Base-by-base conservation (phyloP, 306 rosid species). In the Dicorynia guianensis region DNA sequence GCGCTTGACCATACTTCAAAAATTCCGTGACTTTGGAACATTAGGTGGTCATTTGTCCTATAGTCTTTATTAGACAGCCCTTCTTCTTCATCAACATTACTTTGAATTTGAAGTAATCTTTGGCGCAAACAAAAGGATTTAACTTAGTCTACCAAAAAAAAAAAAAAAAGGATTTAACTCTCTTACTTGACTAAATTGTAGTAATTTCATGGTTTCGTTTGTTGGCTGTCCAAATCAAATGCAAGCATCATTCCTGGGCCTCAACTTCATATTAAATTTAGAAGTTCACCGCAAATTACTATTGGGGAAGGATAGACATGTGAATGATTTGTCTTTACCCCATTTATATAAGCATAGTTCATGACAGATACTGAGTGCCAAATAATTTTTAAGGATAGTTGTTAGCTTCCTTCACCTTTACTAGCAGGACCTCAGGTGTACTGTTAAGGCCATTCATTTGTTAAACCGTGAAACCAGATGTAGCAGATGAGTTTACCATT, bases 401-500 rank as follows among this genome's bases (percentile, higher is more conserved):
- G 30, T 13, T 33, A 60, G 48, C 74, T 47, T 72, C 75, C 55
- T 50, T 19, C 7, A 15, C 13, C 19, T 34, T 76, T 46, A 58
- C 11, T 35, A 63, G 48, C 17, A 30, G 42, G 8, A 71, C 43
- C 44, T 52, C 63, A 25, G 47, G 50, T 63, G 53, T 40, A 63
- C 10, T 38, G 12, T 13, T 39, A 43, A 65, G 18, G 69, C 44
- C 69, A 65, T 12, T 65, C 46, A 69, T 57, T 61, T 63, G 55
- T 20, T 17, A 69, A 48, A 74, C 52, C 56, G 61, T 49, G 40
- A 44, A 69, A 78, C 14, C 52, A 60, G n/a, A 69, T 30, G 54
- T 8, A 56, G 4, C 62, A 63, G 78, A 92, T 92, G 97, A 76
- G 84, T 81, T 63, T 76, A 48, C 19, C 88, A 72, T 40, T 82